These are phyloP conservation scores for Lepidium sativum DNA, from an alignment of 345 rosid genomes.

Conservation along the genomic window DNA sequence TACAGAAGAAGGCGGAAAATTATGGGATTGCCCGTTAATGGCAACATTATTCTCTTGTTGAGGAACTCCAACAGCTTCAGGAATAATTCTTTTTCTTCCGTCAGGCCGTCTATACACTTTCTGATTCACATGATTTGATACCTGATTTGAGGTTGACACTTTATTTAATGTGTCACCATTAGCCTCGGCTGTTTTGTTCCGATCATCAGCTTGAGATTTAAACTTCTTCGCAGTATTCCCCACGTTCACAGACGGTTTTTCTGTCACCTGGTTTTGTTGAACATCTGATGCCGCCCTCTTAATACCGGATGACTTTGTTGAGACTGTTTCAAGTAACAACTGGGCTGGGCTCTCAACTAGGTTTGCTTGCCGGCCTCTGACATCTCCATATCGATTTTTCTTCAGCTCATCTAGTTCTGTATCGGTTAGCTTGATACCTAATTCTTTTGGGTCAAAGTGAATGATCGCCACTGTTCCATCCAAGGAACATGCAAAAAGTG, in stretches of 20 bases:
- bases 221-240: conserved; percentile 38
- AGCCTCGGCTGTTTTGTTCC: conserved; percentile 35
- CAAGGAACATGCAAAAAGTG: conserved; percentile 95
- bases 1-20: conserved; percentile 33
- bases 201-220: conserved; percentile 51
- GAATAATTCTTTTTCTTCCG: conserved; percentile 97
- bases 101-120: conserved; percentile 92
- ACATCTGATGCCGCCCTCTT: conserved; percentile 56
- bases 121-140: conserved; percentile 83
- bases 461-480: conserved; percentile 92
- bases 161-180: conserved; percentile 51
- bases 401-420: conserved; percentile 82
- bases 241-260: conserved; percentile 47
- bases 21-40: conserved; percentile 34
- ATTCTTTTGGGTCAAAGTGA: conserved; percentile 78
- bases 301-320: conserved; percentile 56
- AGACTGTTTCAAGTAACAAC: conserved; percentile 87
- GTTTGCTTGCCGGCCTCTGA: conserved; percentile 84
- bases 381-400: conserved; percentile 92
- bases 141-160: conserved; percentile 35
- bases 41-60: conserved; percentile 42
- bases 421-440: conserved; percentile 69
- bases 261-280: conserved; percentile 43
- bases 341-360: conserved; percentile 92
- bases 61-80: conserved; percentile 89